Evolutionary conservation across 495 filamentous ascomycete species (phyloP), one percentile per base, ranked within the genome.

Genomic region (Penicillium turbatum): DNA sequence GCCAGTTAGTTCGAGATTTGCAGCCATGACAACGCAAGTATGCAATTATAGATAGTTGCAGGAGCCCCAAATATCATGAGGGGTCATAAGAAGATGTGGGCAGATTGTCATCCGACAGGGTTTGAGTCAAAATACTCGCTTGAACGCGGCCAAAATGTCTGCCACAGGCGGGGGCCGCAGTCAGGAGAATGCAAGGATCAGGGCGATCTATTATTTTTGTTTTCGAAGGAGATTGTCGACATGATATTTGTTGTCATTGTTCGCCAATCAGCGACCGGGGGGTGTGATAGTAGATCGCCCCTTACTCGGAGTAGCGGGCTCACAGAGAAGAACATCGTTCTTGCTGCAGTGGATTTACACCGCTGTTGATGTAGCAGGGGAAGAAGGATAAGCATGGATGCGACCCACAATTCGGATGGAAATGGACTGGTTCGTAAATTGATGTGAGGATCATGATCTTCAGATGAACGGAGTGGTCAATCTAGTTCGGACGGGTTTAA

Each of bases 131-230:
- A 35, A 42, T 8, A 32, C 6, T 31, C 46, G 35, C 47, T 36
- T 40, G 34, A 43, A 52, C 37, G 32, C 26, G 24, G 37, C 17
- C n/a, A 42, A 53, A 32, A 36, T 21, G 31, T 40, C 32, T 44
- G 35, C 48, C 26, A 32, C 29, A 35, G 46, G 40, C 29, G 47
- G 51, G 35, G 45, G 34, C 17, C 26, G 45, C 31, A 51, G 55
- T 57, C 46, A 59, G 55, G 59, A 55, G 56, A 55, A 59, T 50
- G 62, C 62, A 65, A 65, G 62, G 62, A 60, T 59, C 30, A 34
- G 5, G 21, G 36, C 29, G 51, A 27, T 26, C 19, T n/a, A 51
- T 59, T 63, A n/a, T 56, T 50, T 48, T 13, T 21, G n/a, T 24
- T 32, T 26, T 19, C 41, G 53, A 27, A 43, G 42, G 17, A 41